Evolutionary conservation across 1,284 basidiomycete species (phyloP), one percentile per base, ranked within the genome.

Genomic region (Rhizopogon hawkerae): DNA sequence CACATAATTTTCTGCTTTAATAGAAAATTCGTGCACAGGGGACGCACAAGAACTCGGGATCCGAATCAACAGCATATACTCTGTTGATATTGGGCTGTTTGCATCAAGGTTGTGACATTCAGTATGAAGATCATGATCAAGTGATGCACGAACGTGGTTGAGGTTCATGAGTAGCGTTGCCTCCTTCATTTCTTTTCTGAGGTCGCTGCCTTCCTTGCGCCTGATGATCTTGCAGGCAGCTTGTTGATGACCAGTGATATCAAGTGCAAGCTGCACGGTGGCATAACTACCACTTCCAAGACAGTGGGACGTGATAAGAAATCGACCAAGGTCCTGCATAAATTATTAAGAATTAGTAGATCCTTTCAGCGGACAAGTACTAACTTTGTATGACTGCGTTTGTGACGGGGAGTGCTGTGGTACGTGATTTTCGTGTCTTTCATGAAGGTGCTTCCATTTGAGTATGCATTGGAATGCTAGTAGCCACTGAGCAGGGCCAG

Each of bases 191-290:
- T 88, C 78, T 56, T 80, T 79, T 11, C 68, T 74, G 35, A 79
- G 60, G 44, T 83, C 82, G 33, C 71, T 69, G 23, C 75, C 75
- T 38, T 73, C 74, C 54, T 76, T 81, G 31, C 74, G 73, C 53
- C 75, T 77, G 56, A 91, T 83, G 46, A 80, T 87, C 64, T 92
- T 92, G 67, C 87, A 89, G 6, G 89, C 89, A 23, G 88, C 85
- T 65, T 92, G 89, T 41, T 79, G 74, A 55, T 76, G 71, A 31
- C 72, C 74, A n/a, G 65, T 58, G 3, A 72, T 73, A 58, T 89
- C 83, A 48, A 84, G 70, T 10, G 85, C 86, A 29, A 92, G 75
- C 60, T 89, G 81, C 1, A 92, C 85, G 0, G 78, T 83, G 0
- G 88, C 86, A 64, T 89, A 91, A n/a, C 81, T 81, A 0, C 89